phyloP scores from a whole-genome alignment of 768 basidiomycete genomes.

The Cantharellus anzutake region DNA sequence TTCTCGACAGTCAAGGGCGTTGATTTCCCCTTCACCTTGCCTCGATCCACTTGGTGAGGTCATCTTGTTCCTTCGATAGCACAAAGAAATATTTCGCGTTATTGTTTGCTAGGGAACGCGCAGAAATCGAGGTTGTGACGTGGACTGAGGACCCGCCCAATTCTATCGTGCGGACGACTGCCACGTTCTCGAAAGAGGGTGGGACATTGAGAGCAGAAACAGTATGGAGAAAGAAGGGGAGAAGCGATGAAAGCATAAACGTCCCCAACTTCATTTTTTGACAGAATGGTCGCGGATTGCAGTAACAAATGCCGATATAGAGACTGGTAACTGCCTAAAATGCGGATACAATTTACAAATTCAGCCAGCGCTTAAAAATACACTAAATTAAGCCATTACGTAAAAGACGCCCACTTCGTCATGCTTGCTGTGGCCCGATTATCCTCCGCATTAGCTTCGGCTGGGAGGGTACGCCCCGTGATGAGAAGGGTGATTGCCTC shows the following conservation, averaged over 20 bases:
- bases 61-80: slow-evolving; percentile 39
- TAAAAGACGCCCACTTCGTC: too few relatives aligned
- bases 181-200: slow-evolving; percentile 64
- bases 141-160: slow-evolving; percentile 77
- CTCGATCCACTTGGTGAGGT: slow-evolving; percentile 58
- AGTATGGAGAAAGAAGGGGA: neutral
- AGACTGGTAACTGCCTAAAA: neutral
- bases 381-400: too few relatives aligned
- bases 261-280: too few relatives aligned
- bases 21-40: slow-evolving; percentile 60
- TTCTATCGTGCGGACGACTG: slow-evolving; percentile 74
- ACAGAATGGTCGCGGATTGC: neutral
- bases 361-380: neutral
- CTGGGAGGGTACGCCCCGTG: too few relatives aligned
- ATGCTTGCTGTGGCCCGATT: too few relatives aligned
- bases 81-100: slow-evolving; percentile 49
- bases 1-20: slow-evolving; percentile 32
- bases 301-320: neutral
- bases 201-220: slow-evolving; percentile 1
- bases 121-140: slow-evolving; percentile 75
- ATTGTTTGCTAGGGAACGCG: slow-evolving; percentile 46
- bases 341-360: neutral
- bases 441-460: too few relatives aligned
- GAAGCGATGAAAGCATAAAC: neutral
- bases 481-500: too few relatives aligned